A percentile compares a stretch with the other conserved stretches of the same genome.
These are phyloP conservation scores for Vitis hybrid DNA, from an alignment of 177 flowering plant species.

Conservation along the genomic window DNA sequence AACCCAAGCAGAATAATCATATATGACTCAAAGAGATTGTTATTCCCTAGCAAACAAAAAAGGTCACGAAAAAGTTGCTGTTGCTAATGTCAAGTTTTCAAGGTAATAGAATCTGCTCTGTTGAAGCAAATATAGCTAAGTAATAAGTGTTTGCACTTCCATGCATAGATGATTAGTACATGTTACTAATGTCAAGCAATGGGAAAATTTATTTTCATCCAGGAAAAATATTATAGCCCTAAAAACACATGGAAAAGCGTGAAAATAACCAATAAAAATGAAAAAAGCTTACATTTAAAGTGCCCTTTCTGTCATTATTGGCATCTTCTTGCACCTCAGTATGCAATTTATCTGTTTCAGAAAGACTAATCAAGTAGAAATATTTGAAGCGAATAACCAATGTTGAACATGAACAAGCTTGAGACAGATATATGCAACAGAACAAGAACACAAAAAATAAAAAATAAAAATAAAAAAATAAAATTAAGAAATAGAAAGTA, in stretches of 20 bases:
- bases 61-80: too few relatives aligned
- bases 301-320: slow-evolving; percentile 8
- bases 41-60: too few relatives aligned
- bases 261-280: not conserved
- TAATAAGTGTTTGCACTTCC: too few relatives aligned
- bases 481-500: not conserved
- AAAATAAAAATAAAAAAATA: not conserved
- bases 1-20: too few relatives aligned
- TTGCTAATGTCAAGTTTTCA: too few relatives aligned
- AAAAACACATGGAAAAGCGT: not conserved
- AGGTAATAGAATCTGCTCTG: too few relatives aligned
- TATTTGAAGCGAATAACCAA: not conserved
- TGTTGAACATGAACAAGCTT: too few relatives aligned
- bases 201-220: not conserved
- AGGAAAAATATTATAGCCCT: not conserved
- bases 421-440: too few relatives aligned
- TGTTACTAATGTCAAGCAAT: not conserved
- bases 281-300: slow-evolving; percentile 30
- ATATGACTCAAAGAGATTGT: too few relatives aligned
- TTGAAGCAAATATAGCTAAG: too few relatives aligned
- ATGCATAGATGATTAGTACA: not conserved
- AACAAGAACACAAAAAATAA: too few relatives aligned
- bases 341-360: slow-evolving; percentile 10
- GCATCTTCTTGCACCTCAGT: slow-evolving; percentile 21
- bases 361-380: slow-evolving; percentile 5